A percentile compares a stretch with the other conserved stretches of the same genome.
phyloP scores from a whole-genome alignment of 208 protist species.

The Wallacemonas sp. region DNA sequence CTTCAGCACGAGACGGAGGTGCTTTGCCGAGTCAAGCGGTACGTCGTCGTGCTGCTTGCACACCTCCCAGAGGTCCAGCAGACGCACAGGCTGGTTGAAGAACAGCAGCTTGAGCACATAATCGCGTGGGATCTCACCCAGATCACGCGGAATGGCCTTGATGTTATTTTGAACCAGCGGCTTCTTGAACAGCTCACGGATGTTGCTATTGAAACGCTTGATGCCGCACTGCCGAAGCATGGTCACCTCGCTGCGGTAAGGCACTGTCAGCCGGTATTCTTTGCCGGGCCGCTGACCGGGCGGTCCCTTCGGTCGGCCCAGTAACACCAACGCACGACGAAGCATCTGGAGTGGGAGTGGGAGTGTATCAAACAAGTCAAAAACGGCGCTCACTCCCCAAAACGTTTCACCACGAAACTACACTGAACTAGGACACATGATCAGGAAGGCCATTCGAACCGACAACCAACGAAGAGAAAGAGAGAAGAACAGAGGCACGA shows the following conservation, averaged over 20 bases:
- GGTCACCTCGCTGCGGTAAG: conserved; percentile 81
- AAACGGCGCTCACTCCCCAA: too few relatives aligned
- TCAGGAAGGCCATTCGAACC: not conserved
- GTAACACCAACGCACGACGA: conserved; percentile 27
- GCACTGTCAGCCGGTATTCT: conserved; percentile 78
- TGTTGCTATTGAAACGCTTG: conserved; percentile 75
- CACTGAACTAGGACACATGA: conserved; percentile 12
- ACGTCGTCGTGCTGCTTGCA: conserved; percentile 87
- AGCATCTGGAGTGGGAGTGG: conserved; percentile 36
- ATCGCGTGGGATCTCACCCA: conserved; percentile 86
- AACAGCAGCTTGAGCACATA: conserved; percentile 86
- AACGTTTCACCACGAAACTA: too few relatives aligned
- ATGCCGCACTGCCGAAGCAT: conserved; percentile 63
- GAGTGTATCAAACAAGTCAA: not conserved
- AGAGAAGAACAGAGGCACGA: conserved; percentile 1
- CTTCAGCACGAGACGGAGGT: conserved; percentile 84
- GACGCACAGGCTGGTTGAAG: conserved; percentile 84
- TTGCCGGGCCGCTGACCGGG: conserved; percentile 70
- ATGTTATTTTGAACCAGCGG: conserved; percentile 76
- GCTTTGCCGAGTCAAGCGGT: conserved; percentile 83
- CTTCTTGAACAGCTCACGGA: conserved; percentile 88
- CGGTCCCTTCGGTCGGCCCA: conserved; percentile 77
- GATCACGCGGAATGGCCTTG: conserved; percentile 83
- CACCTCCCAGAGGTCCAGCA: conserved; percentile 79
- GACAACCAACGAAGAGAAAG: not conserved